Percentiles rank a stretch among this genome's conserved stretches.
These are phyloP conservation scores for Favolaschia claudopus DNA, from an alignment of 768 basidiomycete species.

Conservation along the genomic window DNA sequence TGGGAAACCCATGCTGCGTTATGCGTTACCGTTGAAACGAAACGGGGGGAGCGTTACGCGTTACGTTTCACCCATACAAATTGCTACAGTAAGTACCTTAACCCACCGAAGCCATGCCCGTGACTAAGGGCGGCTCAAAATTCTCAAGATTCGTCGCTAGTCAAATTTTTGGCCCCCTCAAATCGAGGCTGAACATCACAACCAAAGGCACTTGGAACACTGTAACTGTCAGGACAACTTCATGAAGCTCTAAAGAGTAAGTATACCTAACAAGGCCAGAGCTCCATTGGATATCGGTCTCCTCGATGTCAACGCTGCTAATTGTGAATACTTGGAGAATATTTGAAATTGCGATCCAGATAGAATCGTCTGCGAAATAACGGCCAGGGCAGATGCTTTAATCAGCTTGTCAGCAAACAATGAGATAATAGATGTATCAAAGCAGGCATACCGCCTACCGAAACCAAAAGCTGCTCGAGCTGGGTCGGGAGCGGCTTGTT, in stretches of 20 bases:
- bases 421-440: neutral
- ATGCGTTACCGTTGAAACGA: too few relatives aligned
- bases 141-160: neutral
- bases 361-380: conserved; percentile 2
- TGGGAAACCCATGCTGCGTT: too few relatives aligned
- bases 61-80: too few relatives aligned
- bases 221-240: neutral
- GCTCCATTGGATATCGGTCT: conserved; percentile 2
- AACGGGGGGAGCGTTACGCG: too few relatives aligned
- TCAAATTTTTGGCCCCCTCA: conserved; percentile 4
- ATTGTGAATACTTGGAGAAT: conserved; percentile 2
- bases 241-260: neutral
- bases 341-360: conserved; percentile 5
- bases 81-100: too few relatives aligned
- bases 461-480: conserved; percentile 10
- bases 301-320: neutral
- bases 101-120: too few relatives aligned
- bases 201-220: neutral
- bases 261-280: conserved; percentile 8
- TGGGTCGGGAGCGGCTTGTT: conserved; percentile 3
- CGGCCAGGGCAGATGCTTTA: conserved; percentile 3
- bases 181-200: conserved; percentile 7
- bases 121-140: too few relatives aligned
- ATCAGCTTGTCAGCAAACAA: neutral
- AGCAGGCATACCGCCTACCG: conserved; percentile 2